phyloP scores from a whole-genome alignment of 129 eudicot genomes.

The Mikania micrantha region DNA sequence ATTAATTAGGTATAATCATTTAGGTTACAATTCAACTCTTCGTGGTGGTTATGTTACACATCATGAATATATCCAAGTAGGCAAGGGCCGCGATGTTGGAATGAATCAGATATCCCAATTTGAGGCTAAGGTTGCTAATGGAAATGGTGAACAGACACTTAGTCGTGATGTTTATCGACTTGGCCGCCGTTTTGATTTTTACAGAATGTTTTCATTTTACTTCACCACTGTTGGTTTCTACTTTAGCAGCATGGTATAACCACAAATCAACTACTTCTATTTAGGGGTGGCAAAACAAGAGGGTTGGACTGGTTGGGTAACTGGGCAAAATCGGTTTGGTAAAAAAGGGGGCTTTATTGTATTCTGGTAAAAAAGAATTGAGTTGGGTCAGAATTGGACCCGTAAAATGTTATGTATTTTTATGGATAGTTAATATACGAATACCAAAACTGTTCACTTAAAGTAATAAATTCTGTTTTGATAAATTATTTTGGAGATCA shows the following conservation, averaged over 20 bases:
- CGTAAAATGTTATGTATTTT: background rate
- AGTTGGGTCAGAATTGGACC: background rate
- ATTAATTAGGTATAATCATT: conserved; percentile 12
- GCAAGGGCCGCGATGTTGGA: conserved; percentile 95
- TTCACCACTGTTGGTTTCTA: conserved; percentile 95
- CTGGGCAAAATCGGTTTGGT: background rate
- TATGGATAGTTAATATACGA: background rate
- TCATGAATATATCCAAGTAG: conserved; percentile 90
- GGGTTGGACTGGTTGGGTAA: background rate
- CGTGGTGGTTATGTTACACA: conserved; percentile 89
- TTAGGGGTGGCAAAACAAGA: background rate
- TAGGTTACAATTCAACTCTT: conserved; percentile 89
- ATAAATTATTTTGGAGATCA: background rate
- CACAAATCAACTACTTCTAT: background rate
- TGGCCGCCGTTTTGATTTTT: conserved; percentile 93
- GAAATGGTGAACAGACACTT: conserved; percentile 97
- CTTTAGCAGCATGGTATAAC: conserved; percentile 90
- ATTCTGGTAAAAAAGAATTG: background rate
- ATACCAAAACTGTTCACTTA: background rate
- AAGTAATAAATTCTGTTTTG: background rate
- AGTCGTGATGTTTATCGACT: conserved; percentile 94
- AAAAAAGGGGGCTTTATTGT: background rate
- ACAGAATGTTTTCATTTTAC: conserved; percentile 86
- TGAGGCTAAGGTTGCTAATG: conserved; percentile 96
- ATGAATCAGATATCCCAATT: conserved; percentile 93